Evolutionary conservation across 2,329 filamentous ascomycete species (phyloP), one percentile per base, ranked within the genome.

Genomic region (Leptographium lundbergii): DNA sequence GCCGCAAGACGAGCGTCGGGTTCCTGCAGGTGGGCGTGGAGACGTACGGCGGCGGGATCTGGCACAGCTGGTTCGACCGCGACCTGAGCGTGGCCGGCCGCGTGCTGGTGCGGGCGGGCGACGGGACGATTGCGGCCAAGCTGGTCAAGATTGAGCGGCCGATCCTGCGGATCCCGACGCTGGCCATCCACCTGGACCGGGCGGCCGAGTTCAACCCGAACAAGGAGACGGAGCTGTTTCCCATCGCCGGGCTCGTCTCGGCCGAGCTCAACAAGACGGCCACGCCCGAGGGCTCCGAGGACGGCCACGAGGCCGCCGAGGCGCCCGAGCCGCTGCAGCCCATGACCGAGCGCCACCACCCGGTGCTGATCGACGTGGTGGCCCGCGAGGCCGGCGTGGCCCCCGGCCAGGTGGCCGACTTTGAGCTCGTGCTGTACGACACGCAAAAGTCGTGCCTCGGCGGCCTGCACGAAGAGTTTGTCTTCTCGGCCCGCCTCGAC

Each of bases 41-140:
- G 77, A 92, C 90, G 1, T 99, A 99, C 69, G 94, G 94, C 57
- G 94, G 94, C 62, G 94, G 94, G 59, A 86, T 97, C 68, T 97
- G 92, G 92, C 91, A 96, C 73, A 95, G 89, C 54, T 99, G 88
- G 94, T 99, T 99, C 69, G 94, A 99, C 72, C 86, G 94, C 56
- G 94, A 99, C 71, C 77, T 99, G 62, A 88, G 89, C 66, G 84
- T 97, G 58, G 94, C 94, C 36, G 94, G 94, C 10, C 82, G 94
- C 61, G 89, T 89, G 17, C 86, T 97, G 77, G 88, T 94, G 59
- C 84, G 81, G 14, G 2, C 27, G 66, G 85, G 85, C 60, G 80
- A 80, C 54, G 89, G 88, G 57, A 85, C 81, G 63, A 88, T 95
- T 64, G 82, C 85, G 62, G 87, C 90, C 74, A 91, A 87, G 73